These are phyloP conservation scores for Ceratocystis diversiconidia DNA, from an alignment of 2,329 filamentous ascomycete genomes.

Conservation along the genomic window DNA sequence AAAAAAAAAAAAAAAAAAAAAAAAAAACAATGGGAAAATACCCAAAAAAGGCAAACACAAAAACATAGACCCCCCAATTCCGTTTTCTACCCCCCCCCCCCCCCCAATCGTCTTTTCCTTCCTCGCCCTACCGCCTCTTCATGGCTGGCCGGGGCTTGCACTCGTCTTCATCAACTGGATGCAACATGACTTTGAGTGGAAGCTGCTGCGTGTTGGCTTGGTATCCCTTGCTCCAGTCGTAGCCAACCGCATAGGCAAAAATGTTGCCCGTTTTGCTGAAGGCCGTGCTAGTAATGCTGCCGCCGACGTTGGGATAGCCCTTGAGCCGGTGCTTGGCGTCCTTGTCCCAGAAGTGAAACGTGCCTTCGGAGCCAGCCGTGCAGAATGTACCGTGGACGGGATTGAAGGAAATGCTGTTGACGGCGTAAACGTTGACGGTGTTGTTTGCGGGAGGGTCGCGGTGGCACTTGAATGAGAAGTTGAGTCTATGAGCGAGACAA, in stretches of 20 bases:
- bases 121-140: constrained; percentile 39
- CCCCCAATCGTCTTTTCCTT: background rate
- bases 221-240: constrained; percentile 98
- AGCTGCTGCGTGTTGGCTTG: constrained; percentile 61
- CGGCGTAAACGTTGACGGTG: constrained; percentile 77
- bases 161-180: constrained; percentile 52
- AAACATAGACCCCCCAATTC: background rate
- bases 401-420: constrained; percentile 97
- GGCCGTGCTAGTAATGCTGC: constrained; percentile 78
- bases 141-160: constrained; percentile 46
- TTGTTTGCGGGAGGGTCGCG: constrained; percentile 65
- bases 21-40: constrained; percentile 10
- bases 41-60: background rate
- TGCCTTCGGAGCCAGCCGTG: constrained; percentile 87
- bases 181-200: constrained; percentile 73
- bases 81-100: background rate
- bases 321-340: constrained; percentile 79
- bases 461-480: constrained; percentile 99
- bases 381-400: constrained; percentile 95
- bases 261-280: constrained; percentile 78
- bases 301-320: constrained; percentile 72
- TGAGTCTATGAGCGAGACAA: constrained; percentile 40
- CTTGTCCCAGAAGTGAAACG: constrained; percentile 95
- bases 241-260: constrained; percentile 81
- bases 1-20: background rate